Evolutionary conservation across 108 stramenopile species (phyloP).

Genomic region (Nitzschia putrida): DNA sequence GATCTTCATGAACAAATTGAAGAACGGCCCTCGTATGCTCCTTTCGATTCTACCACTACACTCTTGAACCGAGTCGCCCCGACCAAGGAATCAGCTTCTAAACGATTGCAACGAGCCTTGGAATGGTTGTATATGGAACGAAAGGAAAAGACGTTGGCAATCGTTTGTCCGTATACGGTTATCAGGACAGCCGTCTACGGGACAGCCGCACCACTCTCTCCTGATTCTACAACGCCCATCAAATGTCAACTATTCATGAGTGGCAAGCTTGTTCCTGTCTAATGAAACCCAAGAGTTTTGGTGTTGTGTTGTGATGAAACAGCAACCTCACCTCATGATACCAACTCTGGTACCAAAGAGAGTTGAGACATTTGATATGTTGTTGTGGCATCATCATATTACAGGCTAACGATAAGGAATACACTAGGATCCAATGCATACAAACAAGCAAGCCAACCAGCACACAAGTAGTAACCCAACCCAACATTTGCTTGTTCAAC

Average conservation of each 20-base stretch:
- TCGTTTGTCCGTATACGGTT: constrained; percentile 47
- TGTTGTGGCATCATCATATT: too few relatives aligned
- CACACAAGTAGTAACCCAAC: too few relatives aligned
- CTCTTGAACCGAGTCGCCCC: constrained; percentile 12
- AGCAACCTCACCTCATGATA: too few relatives aligned
- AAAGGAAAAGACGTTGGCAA: constrained; percentile 27
- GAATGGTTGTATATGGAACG: constrained; percentile 24
- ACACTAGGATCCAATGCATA: too few relatives aligned
- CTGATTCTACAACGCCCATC: constrained; percentile 8
- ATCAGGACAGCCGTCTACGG: constrained; percentile 24
- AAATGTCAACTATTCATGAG: constrained; percentile 15
- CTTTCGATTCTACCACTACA: constrained; percentile 19
- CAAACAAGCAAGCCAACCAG: too few relatives aligned
- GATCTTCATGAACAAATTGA: constrained; percentile 9
- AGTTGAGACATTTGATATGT: too few relatives aligned
- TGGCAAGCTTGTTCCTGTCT: constrained; percentile 12
- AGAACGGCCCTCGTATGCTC: neutral
- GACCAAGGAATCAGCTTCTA: neutral
- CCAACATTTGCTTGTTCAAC: constrained; percentile 22
- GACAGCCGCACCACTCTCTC: neutral
- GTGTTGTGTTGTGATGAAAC: too few relatives aligned
- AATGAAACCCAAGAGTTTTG: neutral
- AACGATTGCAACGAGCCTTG: constrained; percentile 7
- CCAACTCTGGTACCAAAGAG: too few relatives aligned
- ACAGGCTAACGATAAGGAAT: too few relatives aligned